Percentiles rank a stretch among this genome's conserved stretches.
Evolutionary conservation across 1,284 basidiomycete genomes (phyloP).

Genomic region (Papiliotrema laurentii): DNA sequence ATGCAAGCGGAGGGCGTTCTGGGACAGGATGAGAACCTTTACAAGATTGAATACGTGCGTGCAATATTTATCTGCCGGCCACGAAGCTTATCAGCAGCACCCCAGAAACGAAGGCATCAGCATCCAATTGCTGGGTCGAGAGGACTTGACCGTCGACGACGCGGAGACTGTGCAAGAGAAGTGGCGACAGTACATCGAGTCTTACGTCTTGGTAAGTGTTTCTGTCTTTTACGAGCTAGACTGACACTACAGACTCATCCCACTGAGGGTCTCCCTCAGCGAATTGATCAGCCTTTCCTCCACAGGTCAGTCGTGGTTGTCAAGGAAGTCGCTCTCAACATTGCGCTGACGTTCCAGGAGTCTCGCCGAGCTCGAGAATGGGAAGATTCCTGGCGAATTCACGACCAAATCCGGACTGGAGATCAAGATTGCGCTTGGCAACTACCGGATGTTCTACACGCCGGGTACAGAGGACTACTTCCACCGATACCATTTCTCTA

Average conservation of each 20-base stretch:
- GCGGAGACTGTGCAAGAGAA: slow-evolving; percentile 72
- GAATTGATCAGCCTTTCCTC: slow-evolving; percentile 67
- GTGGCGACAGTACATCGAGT: slow-evolving; percentile 87
- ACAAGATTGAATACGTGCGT: slow-evolving; percentile 85
- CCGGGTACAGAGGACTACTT: slow-evolving; percentile 40
- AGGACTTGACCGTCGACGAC: slow-evolving; percentile 82
- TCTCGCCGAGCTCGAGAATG: slow-evolving; percentile 15
- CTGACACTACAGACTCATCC: slow-evolving; percentile 41
- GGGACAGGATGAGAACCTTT: slow-evolving; percentile 85
- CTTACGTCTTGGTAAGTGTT: slow-evolving; percentile 67
- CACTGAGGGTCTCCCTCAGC: slow-evolving; percentile 51
- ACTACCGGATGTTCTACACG: slow-evolving; percentile 72
- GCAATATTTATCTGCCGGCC: not conserved
- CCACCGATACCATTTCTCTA: not conserved
- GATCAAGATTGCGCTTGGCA: slow-evolving; percentile 61
- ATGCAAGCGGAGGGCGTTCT: slow-evolving; percentile 76
- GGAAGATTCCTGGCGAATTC: slow-evolving; percentile 14
- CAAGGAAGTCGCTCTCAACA: no score
- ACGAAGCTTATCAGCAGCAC: slow-evolving; percentile 52
- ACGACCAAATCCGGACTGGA: slow-evolving; percentile 51
- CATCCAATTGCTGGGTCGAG: slow-evolving; percentile 81
- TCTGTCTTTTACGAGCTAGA: not conserved
- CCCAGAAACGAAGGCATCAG: slow-evolving; percentile 67
- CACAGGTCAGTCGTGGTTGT: slow-evolving; percentile 62
- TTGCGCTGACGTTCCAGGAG: slow-evolving; percentile 9